Conservation (phyloP, 208 protist genomes). For the Wallacemonas sp. region DNA sequence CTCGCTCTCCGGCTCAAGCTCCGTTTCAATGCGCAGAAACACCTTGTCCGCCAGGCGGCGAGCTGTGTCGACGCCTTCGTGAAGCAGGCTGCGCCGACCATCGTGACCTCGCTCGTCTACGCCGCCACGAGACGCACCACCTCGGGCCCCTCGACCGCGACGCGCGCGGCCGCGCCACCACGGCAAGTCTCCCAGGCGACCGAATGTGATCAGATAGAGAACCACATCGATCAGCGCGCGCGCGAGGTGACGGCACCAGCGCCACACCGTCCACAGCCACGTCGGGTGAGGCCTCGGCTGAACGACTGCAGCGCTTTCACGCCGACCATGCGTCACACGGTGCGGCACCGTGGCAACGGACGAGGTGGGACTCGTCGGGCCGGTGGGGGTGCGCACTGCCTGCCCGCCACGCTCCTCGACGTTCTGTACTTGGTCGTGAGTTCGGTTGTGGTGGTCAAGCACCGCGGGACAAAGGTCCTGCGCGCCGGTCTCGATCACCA, state of each 20-base stretch:
- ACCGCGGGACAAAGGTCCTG: too few species aligned
- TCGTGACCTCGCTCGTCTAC: background rate
- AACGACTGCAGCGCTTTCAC: too few species aligned
- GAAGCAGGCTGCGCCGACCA: conserved; percentile 4
- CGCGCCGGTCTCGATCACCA: too few species aligned
- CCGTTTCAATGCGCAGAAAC: conserved; percentile 48
- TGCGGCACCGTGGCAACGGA: too few species aligned
- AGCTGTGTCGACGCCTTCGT: conserved; percentile 22
- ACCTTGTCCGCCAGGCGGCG: conserved; percentile 21
- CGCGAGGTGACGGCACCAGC: background rate
- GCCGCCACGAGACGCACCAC: conserved; percentile 16
- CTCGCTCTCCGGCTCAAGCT: conserved; percentile 24
- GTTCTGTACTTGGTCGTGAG: too few species aligned
- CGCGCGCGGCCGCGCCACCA: background rate
- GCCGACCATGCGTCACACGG: too few species aligned
- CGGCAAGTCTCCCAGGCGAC: background rate
- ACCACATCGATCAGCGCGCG: background rate
- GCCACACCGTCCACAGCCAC: too few species aligned
- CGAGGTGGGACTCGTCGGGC: too few species aligned
- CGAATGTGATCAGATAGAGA: conserved; percentile 4
- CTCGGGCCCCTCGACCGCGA: background rate
- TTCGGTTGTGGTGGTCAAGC: too few species aligned
- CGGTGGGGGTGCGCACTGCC: too few species aligned
- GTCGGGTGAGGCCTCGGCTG: too few species aligned
- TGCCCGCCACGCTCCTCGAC: too few species aligned